Conservation (phyloP, 805 yeast species). For the Sporopachydermia lactativora region DNA sequence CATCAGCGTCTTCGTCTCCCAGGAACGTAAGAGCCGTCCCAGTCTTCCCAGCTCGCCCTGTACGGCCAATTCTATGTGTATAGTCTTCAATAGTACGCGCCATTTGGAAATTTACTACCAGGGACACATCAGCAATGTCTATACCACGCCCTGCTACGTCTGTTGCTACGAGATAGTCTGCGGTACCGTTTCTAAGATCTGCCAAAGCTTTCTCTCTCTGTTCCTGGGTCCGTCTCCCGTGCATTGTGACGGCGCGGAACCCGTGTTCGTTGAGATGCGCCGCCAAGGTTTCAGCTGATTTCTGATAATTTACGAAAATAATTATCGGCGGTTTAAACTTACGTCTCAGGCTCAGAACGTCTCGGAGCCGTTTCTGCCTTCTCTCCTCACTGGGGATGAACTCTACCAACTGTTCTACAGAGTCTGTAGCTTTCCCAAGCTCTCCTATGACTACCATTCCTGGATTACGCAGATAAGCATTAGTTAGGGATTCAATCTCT, state of each 20-base stretch:
- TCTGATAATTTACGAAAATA: conserved; percentile 68
- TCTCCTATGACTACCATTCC: conserved; percentile 55
- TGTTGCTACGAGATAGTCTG: conserved; percentile 69
- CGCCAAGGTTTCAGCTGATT: conserved; percentile 54
- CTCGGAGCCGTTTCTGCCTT: conserved; percentile 29
- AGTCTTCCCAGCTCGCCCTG: conserved; percentile 82
- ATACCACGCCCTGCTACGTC: conserved; percentile 95
- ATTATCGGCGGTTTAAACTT: conserved; percentile 45
- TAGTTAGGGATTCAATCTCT: conserved; percentile 50
- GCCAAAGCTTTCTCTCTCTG: conserved; percentile 69
- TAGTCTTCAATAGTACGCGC: conserved; percentile 65
- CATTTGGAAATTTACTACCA: conserved; percentile 84
- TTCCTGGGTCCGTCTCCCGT: conserved; percentile 79
- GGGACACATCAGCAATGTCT: conserved; percentile 74
- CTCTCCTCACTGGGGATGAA: conserved; percentile 31
- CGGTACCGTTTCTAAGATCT: conserved; percentile 38
- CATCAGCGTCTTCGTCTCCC: conserved; percentile 36
- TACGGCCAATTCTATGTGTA: conserved; percentile 88
- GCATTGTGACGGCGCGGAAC: conserved; percentile 46
- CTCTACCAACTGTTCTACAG: conserved; percentile 58
- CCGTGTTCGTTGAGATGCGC: conserved; percentile 32
- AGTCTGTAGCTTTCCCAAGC: conserved; percentile 48
- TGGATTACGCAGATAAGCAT: conserved; percentile 47
- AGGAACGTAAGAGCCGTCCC: conserved; percentile 72
- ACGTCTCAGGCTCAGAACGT: conserved; percentile 21